phyloP scores from a whole-genome alignment of 1,139 yeast genomes.

The Diutina mesorugosa region DNA sequence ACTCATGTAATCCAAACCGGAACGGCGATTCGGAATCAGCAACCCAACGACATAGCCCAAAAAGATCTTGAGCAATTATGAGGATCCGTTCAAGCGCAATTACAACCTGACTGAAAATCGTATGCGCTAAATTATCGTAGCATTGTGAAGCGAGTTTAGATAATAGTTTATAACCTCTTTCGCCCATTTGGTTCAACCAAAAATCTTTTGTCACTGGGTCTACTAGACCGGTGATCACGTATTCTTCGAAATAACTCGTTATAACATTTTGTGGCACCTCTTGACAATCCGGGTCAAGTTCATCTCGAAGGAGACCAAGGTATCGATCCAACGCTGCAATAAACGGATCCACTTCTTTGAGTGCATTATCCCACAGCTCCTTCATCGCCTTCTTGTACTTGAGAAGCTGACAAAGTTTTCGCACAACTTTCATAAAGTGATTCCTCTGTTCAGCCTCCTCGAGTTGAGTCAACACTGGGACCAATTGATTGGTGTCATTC shows the following conservation, averaged over 20 bases:
- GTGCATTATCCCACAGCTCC: constrained; percentile 23
- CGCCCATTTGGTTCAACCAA: constrained; percentile 46
- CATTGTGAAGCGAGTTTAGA: constrained; percentile 26
- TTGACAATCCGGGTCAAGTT: constrained; percentile 3
- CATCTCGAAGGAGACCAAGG: constrained; percentile 12
- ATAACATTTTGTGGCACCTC: constrained; percentile 2
- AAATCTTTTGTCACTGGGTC: constrained; percentile 25
- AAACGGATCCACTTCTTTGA: constrained; percentile 28
- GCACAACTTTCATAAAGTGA: background rate
- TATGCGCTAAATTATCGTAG: background rate
- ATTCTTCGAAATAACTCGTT: constrained; percentile 28
- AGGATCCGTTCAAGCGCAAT: background rate
- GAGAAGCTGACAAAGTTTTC: constrained; percentile 4
- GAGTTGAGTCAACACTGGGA: background rate
- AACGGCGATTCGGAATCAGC: background rate
- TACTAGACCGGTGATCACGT: constrained; percentile 43
- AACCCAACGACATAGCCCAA: background rate
- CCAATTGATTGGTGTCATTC: constrained; percentile 2
- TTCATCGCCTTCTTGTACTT: constrained; percentile 19
- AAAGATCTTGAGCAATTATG: background rate
- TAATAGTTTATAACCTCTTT: constrained; percentile 55
- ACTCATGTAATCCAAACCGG: background rate
- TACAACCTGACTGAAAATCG: background rate
- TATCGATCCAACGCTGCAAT: constrained; percentile 25
- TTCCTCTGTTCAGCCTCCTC: background rate